These are phyloP conservation scores for Scleromitrula shiraiana DNA, from an alignment of 2,329 filamentous ascomycete species.

Conservation along the genomic window DNA sequence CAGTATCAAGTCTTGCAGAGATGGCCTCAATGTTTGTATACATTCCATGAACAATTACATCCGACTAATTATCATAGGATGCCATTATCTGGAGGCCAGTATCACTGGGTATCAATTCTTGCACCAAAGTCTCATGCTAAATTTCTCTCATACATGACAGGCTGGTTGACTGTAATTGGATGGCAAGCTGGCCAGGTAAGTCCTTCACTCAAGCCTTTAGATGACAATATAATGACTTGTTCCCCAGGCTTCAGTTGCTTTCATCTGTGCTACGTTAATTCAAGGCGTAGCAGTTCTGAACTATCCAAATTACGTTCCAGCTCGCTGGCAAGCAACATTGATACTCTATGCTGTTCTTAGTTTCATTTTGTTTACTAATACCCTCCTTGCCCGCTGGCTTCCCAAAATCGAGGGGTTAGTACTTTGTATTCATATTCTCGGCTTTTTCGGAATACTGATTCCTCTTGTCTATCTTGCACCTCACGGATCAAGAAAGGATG, in stretches of 20 bases:
- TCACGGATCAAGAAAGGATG: constrained; percentile 13
- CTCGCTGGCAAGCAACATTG: constrained; percentile 36
- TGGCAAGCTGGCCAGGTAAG: constrained; percentile 38
- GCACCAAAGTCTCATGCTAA: constrained; percentile 40
- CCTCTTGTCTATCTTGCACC: constrained; percentile 29
- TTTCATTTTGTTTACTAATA: constrained; percentile 37
- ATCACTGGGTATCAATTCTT: constrained; percentile 49
- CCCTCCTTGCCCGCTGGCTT: constrained; percentile 31
- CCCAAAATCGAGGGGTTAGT: constrained; percentile 37
- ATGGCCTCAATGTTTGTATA: constrained; percentile 22
- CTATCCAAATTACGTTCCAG: constrained; percentile 29
- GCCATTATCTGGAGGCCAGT: constrained; percentile 49
- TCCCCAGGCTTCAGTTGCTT: no score
- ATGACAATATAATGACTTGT: no score
- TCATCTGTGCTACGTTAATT: constrained; percentile 36
- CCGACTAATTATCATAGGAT: constrained; percentile 28
- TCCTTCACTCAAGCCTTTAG: no score
- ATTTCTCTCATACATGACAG: constrained; percentile 45
- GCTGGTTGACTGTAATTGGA: constrained; percentile 38
- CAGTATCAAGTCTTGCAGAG: constrained; percentile 18
- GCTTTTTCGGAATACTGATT: constrained; percentile 37
- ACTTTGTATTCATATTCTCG: constrained; percentile 36
- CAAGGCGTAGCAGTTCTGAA: constrained; percentile 34
- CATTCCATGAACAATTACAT: background rate
- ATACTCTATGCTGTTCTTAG: constrained; percentile 34